A percentile compares a stretch with the other conserved stretches of the same genome.
Conservation (phyloP, 345 rosid genomes). For the Alliaria petiolata region DNA sequence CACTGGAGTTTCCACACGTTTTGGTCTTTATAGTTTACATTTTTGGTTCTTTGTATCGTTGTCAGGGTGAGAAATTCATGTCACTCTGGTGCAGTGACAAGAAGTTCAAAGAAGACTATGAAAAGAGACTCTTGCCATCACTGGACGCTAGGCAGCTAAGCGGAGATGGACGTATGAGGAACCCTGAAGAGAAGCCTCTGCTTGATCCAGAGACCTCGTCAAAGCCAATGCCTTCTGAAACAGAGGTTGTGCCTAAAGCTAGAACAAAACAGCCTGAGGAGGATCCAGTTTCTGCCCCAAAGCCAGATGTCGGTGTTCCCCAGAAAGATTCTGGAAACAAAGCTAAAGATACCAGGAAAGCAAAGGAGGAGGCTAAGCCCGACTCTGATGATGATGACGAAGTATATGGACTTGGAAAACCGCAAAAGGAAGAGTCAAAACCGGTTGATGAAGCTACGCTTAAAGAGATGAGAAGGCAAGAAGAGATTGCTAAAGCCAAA, state of each 20-base stretch:
- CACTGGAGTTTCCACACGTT: background rate
- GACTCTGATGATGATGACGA: constrained; percentile 30
- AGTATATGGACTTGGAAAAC: constrained; percentile 27
- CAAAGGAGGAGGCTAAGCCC: constrained; percentile 27
- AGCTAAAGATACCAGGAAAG: constrained; percentile 11
- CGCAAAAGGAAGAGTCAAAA: constrained; percentile 30
- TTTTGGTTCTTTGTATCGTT: constrained; percentile 9
- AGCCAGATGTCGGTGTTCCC: constrained; percentile 31
- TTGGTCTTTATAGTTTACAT: constrained; percentile 2
- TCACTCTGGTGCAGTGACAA: constrained; percentile 56
- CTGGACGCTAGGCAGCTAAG: constrained; percentile 65
- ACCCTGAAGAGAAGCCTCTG: constrained; percentile 73
- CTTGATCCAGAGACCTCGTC: constrained; percentile 31
- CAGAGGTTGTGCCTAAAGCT: constrained; percentile 42
- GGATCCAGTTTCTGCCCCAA: constrained; percentile 43
- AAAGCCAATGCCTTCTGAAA: constrained; percentile 21
- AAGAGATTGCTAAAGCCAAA: constrained; percentile 69
- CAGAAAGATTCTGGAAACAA: constrained; percentile 3
- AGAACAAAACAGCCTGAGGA: constrained; percentile 46
- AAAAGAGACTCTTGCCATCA: constrained; percentile 60
- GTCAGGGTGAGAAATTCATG: constrained; percentile 67
- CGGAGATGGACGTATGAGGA: constrained; percentile 73
- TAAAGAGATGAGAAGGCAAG: constrained; percentile 80
- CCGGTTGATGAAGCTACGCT: constrained; percentile 51
- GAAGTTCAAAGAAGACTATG: constrained; percentile 70